These are phyloP conservation scores for Begonia loranthoides DNA, from an alignment of 306 rosid species.

Conservation along the genomic window DNA sequence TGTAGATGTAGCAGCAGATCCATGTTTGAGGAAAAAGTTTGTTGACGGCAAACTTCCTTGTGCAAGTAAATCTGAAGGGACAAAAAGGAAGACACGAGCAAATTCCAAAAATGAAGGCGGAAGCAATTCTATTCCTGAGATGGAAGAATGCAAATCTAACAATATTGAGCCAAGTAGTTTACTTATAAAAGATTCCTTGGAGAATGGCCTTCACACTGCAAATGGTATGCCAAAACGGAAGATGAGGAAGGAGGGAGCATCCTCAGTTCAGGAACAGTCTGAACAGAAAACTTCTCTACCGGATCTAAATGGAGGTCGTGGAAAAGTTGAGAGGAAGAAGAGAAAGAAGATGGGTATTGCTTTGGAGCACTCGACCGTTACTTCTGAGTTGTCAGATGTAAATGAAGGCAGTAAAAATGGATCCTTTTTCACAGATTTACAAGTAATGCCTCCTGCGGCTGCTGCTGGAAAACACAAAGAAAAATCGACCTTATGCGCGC, in stretches of 20 bases:
- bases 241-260: slow-evolving; percentile 19
- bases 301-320: slow-evolving; percentile 31
- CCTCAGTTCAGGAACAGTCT: slow-evolving; percentile 11
- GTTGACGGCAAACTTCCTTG: slow-evolving; percentile 1
- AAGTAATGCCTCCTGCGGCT: slow-evolving; percentile 7
- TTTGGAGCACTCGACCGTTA: slow-evolving; percentile 8
- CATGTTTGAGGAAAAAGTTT: slow-evolving; percentile 9
- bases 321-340: slow-evolving; percentile 18
- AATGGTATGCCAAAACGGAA: slow-evolving; percentile 16
- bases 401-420: slow-evolving; percentile 18
- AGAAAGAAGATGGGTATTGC: slow-evolving; percentile 18
- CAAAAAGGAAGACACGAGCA: slow-evolving; percentile 18
- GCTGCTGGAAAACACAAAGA: background rate
- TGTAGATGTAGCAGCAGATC: slow-evolving; percentile 6
- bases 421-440: slow-evolving; percentile 24
- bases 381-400: slow-evolving; percentile 9
- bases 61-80: slow-evolving; percentile 5
- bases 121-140: slow-evolving; percentile 4
- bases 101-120: slow-evolving; percentile 5
- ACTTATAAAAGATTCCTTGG: slow-evolving; percentile 14
- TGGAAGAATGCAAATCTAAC: slow-evolving; percentile 13
- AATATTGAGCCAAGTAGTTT: slow-evolving; percentile 14
- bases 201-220: slow-evolving; percentile 1
- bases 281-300: slow-evolving; percentile 26
- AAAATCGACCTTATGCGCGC: background rate